Conservation (phyloP, 78 protist genomes). For the Planoprotostelium fungivorum region DNA sequence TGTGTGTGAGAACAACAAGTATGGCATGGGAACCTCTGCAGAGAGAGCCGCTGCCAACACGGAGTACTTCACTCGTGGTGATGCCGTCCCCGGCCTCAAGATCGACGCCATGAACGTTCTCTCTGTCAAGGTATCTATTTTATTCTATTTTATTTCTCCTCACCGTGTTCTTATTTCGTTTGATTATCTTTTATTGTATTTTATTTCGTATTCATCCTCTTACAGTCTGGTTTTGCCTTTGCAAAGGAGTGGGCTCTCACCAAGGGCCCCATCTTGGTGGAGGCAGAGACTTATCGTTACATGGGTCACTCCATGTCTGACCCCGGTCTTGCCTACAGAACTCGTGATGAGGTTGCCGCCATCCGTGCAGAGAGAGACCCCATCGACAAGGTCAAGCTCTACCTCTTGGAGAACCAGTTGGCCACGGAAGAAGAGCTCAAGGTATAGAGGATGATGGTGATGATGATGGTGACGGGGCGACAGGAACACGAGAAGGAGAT, state of each 20-base stretch:
- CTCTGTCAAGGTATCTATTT: conserved; percentile 59
- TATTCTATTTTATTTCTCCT: too few relatives aligned
- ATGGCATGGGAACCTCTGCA: conserved; percentile 95
- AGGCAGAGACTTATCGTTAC: conserved; percentile 93
- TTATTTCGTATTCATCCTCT: background rate
- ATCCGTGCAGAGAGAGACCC: conserved; percentile 70
- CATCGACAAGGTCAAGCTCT: conserved; percentile 42
- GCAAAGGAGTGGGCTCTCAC: conserved; percentile 14
- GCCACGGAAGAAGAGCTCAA: conserved; percentile 80
- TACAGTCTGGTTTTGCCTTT: background rate
- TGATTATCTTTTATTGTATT: too few relatives aligned
- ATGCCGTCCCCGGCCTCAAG: conserved; percentile 87
- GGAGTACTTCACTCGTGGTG: conserved; percentile 91
- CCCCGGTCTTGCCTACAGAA: conserved; percentile 93
- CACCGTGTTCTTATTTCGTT: too few relatives aligned
- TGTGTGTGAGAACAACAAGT: conserved; percentile 93
- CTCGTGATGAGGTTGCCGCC: conserved; percentile 75
- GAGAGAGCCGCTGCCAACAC: conserved; percentile 77
- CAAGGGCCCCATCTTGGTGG: conserved; percentile 84
- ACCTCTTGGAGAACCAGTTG: conserved; percentile 29
- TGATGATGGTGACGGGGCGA: background rate
- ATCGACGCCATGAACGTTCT: conserved; percentile 93
- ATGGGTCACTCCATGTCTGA: conserved; percentile 98
- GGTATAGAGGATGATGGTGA: conserved; percentile 28
- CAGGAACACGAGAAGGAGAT: conserved; percentile 40